Evolutionary conservation across 2,329 filamentous ascomycete species (phyloP).

Genomic region (Xylariaceae sp.): DNA sequence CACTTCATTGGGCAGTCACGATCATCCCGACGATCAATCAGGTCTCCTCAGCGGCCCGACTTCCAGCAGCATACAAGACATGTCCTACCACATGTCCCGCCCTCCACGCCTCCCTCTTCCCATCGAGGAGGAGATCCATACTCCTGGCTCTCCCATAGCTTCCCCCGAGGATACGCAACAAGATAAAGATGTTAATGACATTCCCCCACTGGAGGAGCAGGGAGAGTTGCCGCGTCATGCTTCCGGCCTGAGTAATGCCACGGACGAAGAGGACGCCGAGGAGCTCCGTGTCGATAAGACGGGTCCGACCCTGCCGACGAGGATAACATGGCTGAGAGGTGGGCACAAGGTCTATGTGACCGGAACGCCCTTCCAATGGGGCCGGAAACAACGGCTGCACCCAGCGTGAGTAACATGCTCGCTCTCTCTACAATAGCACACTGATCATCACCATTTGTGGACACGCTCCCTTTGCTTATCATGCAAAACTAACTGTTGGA

Average conservation of each 20-base stretch:
- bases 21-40: slow-evolving; percentile 35
- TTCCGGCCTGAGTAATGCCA: slow-evolving; percentile 57
- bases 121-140: slow-evolving; percentile 87
- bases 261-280: slow-evolving; percentile 75
- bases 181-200: slow-evolving; percentile 47
- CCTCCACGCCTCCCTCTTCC: slow-evolving; percentile 87
- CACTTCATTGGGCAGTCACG: slow-evolving; percentile 30
- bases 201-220: slow-evolving; percentile 47
- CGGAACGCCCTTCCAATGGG: slow-evolving; percentile 96
- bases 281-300: slow-evolving; percentile 73
- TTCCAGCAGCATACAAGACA: slow-evolving; percentile 58
- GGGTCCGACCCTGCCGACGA: slow-evolving; percentile 74
- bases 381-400: slow-evolving; percentile 84
- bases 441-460: too few species aligned
- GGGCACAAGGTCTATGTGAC: slow-evolving; percentile 95
- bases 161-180: slow-evolving; percentile 61
- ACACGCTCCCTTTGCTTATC: too few species aligned
- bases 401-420: slow-evolving; percentile 71
- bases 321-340: slow-evolving; percentile 77
- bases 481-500: too few species aligned
- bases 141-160: slow-evolving; percentile 85
- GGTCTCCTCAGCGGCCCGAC: slow-evolving; percentile 44
- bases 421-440: slow-evolving; percentile 9
- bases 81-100: slow-evolving; percentile 59
- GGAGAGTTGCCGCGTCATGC: slow-evolving; percentile 49